phyloP scores from a whole-genome alignment of 2,329 filamentous ascomycete species.

The Tolypocladium endophyticum region DNA sequence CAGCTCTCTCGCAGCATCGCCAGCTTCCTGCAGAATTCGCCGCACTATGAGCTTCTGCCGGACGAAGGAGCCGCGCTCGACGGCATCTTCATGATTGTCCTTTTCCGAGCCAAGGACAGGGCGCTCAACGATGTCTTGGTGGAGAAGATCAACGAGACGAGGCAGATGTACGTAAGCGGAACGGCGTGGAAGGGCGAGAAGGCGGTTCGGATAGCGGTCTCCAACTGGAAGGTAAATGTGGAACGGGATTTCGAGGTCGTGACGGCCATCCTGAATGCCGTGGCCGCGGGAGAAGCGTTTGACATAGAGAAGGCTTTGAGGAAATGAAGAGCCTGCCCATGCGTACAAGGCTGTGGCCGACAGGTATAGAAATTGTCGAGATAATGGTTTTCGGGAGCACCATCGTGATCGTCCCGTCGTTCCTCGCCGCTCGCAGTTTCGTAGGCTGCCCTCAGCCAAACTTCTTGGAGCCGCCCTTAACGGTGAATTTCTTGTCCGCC shows the following conservation, averaged over 20 bases:
- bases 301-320: constrained; percentile 8
- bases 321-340: not conserved
- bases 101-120: constrained; percentile 63
- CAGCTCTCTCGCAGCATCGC: constrained; percentile 59
- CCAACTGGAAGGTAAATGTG: constrained; percentile 71
- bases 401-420: not conserved
- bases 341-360: not conserved
- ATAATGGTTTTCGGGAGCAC: no score
- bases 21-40: constrained; percentile 47
- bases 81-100: constrained; percentile 52
- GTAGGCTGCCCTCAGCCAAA: constrained; percentile 34
- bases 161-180: constrained; percentile 72
- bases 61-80: constrained; percentile 30
- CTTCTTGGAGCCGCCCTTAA: constrained; percentile 41
- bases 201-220: constrained; percentile 75
- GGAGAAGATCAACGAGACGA: constrained; percentile 59
- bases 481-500: constrained; percentile 25
- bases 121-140: constrained; percentile 57
- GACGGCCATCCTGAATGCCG: constrained; percentile 45
- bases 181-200: constrained; percentile 65
- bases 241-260: constrained; percentile 58
- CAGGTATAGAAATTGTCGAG: not conserved
- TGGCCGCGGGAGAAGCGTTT: constrained; percentile 25
- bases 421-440: not conserved
- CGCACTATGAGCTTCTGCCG: constrained; percentile 58